Conservation (phyloP, 2,329 filamentous ascomycete species). For the Metarhizium humberi region DNA sequence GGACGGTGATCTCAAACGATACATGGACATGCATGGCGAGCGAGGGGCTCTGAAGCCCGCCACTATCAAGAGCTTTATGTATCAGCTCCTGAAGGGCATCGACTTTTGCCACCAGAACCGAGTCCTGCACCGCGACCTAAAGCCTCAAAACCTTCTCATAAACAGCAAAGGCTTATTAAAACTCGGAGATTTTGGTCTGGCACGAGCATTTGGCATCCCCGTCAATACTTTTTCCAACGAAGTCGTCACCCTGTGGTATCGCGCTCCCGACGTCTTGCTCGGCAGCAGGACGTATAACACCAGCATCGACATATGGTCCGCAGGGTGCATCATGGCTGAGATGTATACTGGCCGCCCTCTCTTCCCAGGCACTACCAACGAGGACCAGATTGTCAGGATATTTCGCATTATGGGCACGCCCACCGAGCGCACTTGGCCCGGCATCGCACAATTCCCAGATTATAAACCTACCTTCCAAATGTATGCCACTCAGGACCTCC, state of each 20-base stretch:
- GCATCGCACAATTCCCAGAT: constrained; percentile 90
- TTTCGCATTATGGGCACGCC: constrained; percentile 98
- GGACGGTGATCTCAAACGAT: constrained; percentile 97
- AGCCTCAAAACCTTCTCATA: constrained; percentile 94
- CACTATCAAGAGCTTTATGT: constrained; percentile 99
- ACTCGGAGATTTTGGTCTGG: constrained; percentile 88
- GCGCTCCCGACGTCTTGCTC: constrained; percentile 88
- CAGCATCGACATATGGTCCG: constrained; percentile 99
- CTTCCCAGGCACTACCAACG: constrained; percentile 96
- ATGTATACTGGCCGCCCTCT: constrained; percentile 96
- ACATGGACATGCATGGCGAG: constrained; percentile 92
- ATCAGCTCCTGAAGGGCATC: constrained; percentile 89
- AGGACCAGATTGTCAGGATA: constrained; percentile 94
- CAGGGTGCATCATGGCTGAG: constrained; percentile 98
- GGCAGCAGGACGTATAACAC: constrained; percentile 96
- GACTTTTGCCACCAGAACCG: constrained; percentile 97
- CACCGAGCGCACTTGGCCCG: constrained; percentile 90
- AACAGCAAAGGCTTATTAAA: constrained; percentile 87
- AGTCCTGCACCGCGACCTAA: constrained; percentile 89
- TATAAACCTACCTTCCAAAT: constrained; percentile 95
- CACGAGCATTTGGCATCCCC: constrained; percentile 89
- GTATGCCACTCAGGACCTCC: constrained; percentile 85
- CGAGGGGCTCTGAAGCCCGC: constrained; percentile 78
- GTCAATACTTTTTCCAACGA: constrained; percentile 98
- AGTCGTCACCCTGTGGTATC: constrained; percentile 96